phyloP scores from a whole-genome alignment of 768 basidiomycete genomes.

The Tylopilus felleus region DNA sequence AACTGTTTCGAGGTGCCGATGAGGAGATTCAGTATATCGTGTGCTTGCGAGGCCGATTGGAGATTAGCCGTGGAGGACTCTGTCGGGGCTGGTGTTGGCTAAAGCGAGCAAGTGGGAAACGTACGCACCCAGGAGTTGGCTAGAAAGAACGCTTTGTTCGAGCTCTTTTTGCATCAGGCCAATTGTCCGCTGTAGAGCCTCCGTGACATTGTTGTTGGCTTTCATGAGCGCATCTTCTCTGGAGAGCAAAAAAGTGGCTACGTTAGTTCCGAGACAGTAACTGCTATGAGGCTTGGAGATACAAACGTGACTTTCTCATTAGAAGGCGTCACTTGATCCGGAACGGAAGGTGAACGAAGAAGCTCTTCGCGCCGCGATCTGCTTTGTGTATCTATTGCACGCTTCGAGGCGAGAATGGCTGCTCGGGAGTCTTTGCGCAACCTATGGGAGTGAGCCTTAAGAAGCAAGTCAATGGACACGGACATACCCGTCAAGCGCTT shows the following conservation, averaged over 20 bases:
- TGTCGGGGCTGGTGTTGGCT: slow-evolving; percentile 25
- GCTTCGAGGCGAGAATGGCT: slow-evolving; percentile 71
- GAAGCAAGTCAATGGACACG: not conserved
- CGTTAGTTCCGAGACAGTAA: not conserved
- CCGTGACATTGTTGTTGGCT: slow-evolving; percentile 86
- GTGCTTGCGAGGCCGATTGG: slow-evolving; percentile 66
- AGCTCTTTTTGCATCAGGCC: slow-evolving; percentile 89
- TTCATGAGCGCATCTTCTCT: slow-evolving; percentile 87
- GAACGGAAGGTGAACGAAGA: slow-evolving; percentile 47
- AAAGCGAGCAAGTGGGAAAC: not conserved
- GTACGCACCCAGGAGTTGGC: slow-evolving; percentile 75
- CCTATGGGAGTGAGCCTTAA: slow-evolving; percentile 33
- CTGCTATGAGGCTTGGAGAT: not conserved
- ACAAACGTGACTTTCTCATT: slow-evolving; percentile 66
- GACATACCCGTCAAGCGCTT: slow-evolving; percentile 51
- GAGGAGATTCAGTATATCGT: slow-evolving; percentile 68
- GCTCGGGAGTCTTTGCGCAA: slow-evolving; percentile 60
- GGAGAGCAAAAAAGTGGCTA: not conserved
- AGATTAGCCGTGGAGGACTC: slow-evolving; percentile 80
- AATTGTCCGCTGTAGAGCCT: slow-evolving; percentile 80
- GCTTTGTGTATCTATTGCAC: slow-evolving; percentile 56
- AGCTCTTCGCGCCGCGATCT: slow-evolving; percentile 68
- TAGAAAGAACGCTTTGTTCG: slow-evolving; percentile 80
- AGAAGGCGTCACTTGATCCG: slow-evolving; percentile 39
- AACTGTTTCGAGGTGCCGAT: slow-evolving; percentile 81